These are phyloP conservation scores for Apiospora marii DNA, from an alignment of 2,329 filamentous ascomycete genomes.

Conservation along the genomic window DNA sequence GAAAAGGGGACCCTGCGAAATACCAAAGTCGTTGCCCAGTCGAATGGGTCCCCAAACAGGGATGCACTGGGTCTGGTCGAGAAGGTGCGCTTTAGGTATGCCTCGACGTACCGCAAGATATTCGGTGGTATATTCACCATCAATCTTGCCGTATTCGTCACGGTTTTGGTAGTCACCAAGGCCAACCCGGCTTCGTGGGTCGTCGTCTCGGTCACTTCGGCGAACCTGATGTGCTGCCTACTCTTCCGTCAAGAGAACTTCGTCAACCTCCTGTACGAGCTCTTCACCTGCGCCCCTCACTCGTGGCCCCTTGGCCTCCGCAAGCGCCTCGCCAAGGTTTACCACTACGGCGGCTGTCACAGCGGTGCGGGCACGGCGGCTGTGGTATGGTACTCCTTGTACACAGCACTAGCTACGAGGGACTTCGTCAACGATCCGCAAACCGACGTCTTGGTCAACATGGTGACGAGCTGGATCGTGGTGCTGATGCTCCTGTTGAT, in stretches of 20 bases:
- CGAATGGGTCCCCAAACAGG: neutral
- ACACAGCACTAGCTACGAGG: constrained; percentile 28
- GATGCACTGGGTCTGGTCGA: neutral
- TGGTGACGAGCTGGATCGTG: constrained; percentile 55
- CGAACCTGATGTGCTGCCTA: constrained; percentile 14
- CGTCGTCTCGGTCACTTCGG: constrained; percentile 6
- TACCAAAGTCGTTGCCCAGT: neutral
- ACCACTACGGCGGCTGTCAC: constrained; percentile 62
- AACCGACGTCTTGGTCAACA: constrained; percentile 29
- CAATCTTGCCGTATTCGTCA: neutral
- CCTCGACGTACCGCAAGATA: constrained; percentile 18
- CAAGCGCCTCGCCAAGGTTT: constrained; percentile 55
- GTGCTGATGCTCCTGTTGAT: constrained; percentile 50
- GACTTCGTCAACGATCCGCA: constrained; percentile 4
- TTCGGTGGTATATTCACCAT: constrained; percentile 4
- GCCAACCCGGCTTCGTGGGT: neutral
- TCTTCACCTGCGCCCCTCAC: constrained; percentile 51
- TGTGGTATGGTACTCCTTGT: constrained; percentile 54
- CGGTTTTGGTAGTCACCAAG: neutral
- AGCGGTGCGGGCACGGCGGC: constrained; percentile 58
- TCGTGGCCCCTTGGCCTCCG: constrained; percentile 53
- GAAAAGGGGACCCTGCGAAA: neutral
- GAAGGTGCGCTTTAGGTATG: neutral
- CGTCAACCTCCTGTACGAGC: constrained; percentile 54
- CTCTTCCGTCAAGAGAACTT: constrained; percentile 48